Conservation (phyloP, 2,329 filamentous ascomycete species). For the Neoarthrinium moseri region DNA sequence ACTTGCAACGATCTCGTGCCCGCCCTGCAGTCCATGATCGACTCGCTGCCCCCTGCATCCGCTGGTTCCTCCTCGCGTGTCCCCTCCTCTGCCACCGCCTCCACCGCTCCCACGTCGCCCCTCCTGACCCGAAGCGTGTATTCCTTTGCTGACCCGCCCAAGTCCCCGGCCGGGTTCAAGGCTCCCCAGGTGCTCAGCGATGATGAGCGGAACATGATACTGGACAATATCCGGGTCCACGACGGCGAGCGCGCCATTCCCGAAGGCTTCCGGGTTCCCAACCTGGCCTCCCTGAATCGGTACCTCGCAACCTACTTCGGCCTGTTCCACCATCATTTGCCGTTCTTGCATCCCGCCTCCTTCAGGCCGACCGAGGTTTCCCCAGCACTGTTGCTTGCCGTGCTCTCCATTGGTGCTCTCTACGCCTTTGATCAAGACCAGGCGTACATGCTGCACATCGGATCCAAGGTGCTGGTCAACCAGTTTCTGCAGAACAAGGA, state of each 20-base stretch:
- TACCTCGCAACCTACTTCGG: conserved; percentile 96
- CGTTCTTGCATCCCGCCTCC: conserved; percentile 90
- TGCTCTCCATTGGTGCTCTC: conserved; percentile 90
- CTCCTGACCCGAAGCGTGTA: conserved; percentile 67
- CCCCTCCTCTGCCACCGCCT: conserved; percentile 1
- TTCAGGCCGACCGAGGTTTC: conserved; percentile 81
- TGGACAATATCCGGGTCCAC: conserved; percentile 79
- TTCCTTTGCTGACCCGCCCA: conserved; percentile 67
- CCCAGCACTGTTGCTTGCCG: conserved; percentile 80
- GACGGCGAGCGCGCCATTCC: conserved; percentile 82
- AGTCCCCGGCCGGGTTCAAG: conserved; percentile 65
- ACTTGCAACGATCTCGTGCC: conserved; percentile 59
- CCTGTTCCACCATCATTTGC: conserved; percentile 93
- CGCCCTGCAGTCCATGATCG: conserved; percentile 69
- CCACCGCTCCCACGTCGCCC: conserved; percentile 70
- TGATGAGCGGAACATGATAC: conserved; percentile 79
- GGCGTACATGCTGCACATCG: conserved; percentile 95
- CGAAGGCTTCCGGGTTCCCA: conserved; percentile 86
- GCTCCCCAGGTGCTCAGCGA: conserved; percentile 82
- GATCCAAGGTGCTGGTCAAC: conserved; percentile 94
- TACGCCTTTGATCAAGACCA: conserved; percentile 98
- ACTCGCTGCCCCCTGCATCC: conserved; percentile 67
- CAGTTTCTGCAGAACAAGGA: conserved; percentile 98
- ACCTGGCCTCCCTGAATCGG: conserved; percentile 77
- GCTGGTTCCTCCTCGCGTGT: conserved; percentile 36